Percentiles rank a stretch among this genome's conserved stretches.
phyloP scores from a whole-genome alignment of 1,139 yeast genomes.

The Yueomyces sp. region DNA sequence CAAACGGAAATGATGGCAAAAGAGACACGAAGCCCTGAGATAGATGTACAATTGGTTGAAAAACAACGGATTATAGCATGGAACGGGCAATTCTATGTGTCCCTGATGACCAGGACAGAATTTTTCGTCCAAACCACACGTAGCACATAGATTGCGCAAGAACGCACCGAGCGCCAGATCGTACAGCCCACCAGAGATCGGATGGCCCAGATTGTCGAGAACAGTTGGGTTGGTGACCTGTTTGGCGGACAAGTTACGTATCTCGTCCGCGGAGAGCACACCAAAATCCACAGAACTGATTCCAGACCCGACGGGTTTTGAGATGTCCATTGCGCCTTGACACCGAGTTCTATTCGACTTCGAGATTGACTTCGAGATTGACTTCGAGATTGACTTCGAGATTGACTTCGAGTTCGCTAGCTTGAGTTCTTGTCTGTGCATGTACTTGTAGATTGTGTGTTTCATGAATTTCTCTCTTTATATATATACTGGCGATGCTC shows the following conservation, averaged over 20 bases:
- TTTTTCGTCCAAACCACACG: conserved; percentile 92
- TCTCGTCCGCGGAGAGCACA: conserved; percentile 69
- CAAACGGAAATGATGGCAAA: conserved; percentile 77
- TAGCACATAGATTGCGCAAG: conserved; percentile 74
- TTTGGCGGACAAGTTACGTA: conserved; percentile 77
- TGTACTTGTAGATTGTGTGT: no score
- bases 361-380: neutral
- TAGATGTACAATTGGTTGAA: conserved; percentile 82
- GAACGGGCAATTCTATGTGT: conserved; percentile 90
- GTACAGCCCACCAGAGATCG: conserved; percentile 84
- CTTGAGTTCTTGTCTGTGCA: no score
- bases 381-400: no score
- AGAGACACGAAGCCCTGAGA: conserved; percentile 76
- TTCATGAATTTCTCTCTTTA: no score
- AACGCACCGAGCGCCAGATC: conserved; percentile 94
- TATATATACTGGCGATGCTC: no score
- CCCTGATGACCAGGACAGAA: conserved; percentile 98
- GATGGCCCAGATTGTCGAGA: conserved; percentile 92
- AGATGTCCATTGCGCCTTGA: conserved; percentile 58
- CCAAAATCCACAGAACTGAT: conserved; percentile 89
- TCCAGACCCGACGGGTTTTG: conserved; percentile 92
- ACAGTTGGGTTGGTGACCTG: conserved; percentile 93
- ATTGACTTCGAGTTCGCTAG: no score
- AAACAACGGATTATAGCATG: conserved; percentile 89
- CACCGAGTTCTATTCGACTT: conserved; percentile 1